These are phyloP conservation scores for Candida xyloterini DNA, from an alignment of 805 yeast species.

Conservation along the genomic window DNA sequence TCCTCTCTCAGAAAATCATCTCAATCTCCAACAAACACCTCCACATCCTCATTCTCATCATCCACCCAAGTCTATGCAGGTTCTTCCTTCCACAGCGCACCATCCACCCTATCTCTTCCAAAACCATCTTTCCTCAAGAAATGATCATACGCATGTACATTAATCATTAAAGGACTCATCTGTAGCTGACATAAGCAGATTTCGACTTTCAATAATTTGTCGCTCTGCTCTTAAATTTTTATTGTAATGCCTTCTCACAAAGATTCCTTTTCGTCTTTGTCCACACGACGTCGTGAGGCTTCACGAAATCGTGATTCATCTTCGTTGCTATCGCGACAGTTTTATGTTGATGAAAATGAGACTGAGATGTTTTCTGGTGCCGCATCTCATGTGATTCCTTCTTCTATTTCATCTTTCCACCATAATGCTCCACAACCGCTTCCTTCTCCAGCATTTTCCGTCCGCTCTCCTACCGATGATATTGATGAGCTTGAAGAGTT, in stretches of 20 bases:
- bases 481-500: slow-evolving; percentile 21
- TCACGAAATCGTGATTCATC: slow-evolving; percentile 33
- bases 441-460: slow-evolving; percentile 25
- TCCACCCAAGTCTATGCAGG: slow-evolving; percentile 45
- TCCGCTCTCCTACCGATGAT: slow-evolving; percentile 8
- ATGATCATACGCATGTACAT: slow-evolving; percentile 13
- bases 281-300: slow-evolving; percentile 13
- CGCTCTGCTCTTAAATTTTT: slow-evolving; percentile 1
- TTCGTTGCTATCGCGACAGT: slow-evolving; percentile 9
- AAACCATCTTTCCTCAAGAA: slow-evolving; percentile 46
- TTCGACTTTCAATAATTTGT: neutral
- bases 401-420: slow-evolving; percentile 74
- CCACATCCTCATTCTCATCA: slow-evolving; percentile 12
- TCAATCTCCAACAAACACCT: slow-evolving; percentile 13
- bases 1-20: slow-evolving; percentile 16
- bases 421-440: slow-evolving; percentile 30
- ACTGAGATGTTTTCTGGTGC: slow-evolving; percentile 78
- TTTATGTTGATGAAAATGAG: slow-evolving; percentile 52
- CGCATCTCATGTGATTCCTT: slow-evolving; percentile 70
- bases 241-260: slow-evolving; percentile 7
- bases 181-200: slow-evolving; percentile 5
- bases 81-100: slow-evolving; percentile 54
- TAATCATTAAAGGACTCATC: slow-evolving; percentile 4
- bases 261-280: slow-evolving; percentile 14
- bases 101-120: slow-evolving; percentile 53